Conservation (phyloP, 2,329 filamentous ascomycete genomes). For the Fusarium sp. region DNA sequence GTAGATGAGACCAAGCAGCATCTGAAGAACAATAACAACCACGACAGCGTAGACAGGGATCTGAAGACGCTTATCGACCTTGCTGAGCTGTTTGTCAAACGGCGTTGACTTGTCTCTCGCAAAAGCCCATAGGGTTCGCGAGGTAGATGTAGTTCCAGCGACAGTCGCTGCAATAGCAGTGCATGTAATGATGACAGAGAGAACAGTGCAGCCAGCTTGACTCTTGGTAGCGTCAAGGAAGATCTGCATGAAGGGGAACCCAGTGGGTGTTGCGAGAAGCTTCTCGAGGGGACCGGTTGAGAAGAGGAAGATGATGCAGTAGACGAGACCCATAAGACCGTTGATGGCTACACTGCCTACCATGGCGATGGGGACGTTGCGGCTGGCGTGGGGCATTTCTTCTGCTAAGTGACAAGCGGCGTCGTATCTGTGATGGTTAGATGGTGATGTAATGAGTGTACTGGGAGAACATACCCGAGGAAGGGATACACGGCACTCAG, state of each 20-base stretch:
- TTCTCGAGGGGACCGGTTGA: constrained; percentile 49
- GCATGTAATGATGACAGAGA: constrained; percentile 41
- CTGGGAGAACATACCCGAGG: constrained; percentile 40
- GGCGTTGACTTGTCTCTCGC: constrained; percentile 49
- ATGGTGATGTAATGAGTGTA: rapidly evolving
- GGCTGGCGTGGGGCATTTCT: constrained; percentile 45
- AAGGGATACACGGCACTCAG: constrained; percentile 46
- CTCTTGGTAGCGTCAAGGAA: constrained; percentile 44
- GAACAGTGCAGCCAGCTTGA: constrained; percentile 36
- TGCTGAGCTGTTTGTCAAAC: constrained; percentile 47
- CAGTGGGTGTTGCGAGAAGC: constrained; percentile 50
- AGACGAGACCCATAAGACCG: constrained; percentile 55
- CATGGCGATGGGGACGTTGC: constrained; percentile 47
- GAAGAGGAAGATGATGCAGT: constrained; percentile 54
- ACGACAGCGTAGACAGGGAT: constrained; percentile 46
- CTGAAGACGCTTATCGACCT: constrained; percentile 43
- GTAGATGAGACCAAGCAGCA: constrained; percentile 50
- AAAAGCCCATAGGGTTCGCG: constrained; percentile 51
- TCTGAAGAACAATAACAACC: constrained; percentile 39
- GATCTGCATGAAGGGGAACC: constrained; percentile 55
- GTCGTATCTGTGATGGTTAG: constrained; percentile 41
- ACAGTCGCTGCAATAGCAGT: constrained; percentile 44
- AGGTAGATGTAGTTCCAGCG: constrained; percentile 48
- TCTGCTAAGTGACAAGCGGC: constrained; percentile 47
- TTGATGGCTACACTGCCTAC: constrained; percentile 50